Conservation (phyloP, 192 early-diverging fungal genomes). For the Coemansia sp. region DNA sequence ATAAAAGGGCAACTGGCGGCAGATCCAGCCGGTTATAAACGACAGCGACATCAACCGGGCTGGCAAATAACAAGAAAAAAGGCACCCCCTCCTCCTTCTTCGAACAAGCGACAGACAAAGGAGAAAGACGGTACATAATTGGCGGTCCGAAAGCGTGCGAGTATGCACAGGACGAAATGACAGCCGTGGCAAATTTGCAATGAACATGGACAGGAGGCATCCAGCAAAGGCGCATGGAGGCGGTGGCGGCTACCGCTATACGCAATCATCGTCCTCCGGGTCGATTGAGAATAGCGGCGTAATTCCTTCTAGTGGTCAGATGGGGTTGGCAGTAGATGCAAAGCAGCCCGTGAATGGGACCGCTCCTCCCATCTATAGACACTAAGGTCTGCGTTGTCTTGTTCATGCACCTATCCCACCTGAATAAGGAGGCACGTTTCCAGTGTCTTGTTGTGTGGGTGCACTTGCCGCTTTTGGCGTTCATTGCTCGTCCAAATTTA, state of each 20-base stretch:
- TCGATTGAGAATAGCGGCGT: constrained; percentile 27
- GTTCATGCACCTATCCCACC: not conserved
- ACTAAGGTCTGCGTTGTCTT: constrained; percentile 6
- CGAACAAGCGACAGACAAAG: constrained; percentile 8
- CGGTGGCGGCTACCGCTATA: constrained; percentile 1
- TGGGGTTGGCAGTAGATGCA: not conserved
- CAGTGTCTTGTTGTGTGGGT: constrained; percentile 3
- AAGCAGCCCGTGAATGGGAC: constrained; percentile 4
- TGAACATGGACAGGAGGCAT: constrained; percentile 7
- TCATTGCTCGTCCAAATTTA: constrained; percentile 1
- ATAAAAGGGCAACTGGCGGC: not conserved
- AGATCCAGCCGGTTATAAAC: constrained; percentile 8
- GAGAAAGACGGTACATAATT: not conserved
- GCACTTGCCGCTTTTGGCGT: constrained; percentile 9
- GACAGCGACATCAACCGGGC: constrained; percentile 8
- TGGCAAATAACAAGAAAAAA: not conserved
- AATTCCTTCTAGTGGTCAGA: not conserved
- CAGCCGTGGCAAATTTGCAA: constrained; percentile 11
- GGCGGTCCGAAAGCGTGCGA: constrained; percentile 7
- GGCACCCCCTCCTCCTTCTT: not conserved
- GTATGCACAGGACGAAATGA: constrained; percentile 5
- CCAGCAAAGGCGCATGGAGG: constrained; percentile 10
- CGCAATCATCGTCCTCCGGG: not conserved
- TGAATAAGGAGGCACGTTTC: not conserved
- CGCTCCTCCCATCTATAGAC: constrained; percentile 1